Base-by-base conservation (phyloP, 202 grass and related monocot genomes). In the Zizania palustris region DNA sequence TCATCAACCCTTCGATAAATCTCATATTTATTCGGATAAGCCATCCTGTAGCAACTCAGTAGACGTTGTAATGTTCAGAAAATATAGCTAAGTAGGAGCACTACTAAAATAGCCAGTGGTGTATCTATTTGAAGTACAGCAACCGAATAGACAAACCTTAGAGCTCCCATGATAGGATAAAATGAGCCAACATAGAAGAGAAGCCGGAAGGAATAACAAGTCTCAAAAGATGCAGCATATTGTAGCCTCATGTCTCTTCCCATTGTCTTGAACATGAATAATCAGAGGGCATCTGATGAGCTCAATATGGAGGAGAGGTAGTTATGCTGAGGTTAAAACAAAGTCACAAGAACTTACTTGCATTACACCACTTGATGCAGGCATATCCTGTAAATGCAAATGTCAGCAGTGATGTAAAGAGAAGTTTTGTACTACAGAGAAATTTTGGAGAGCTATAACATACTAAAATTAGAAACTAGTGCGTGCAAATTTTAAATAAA, bases 221-320 rank as follows among this genome's bases (percentile, higher is more conserved):
- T 93, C 75, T 93, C 94, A 70, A 97, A 97, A 39, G 94, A 97
- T 35, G 94, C 91, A 86, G 91, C 94, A 90, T 93, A 97, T 82
- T 97, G 78, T 59, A 97, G 75, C 82, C 94, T 88, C 86, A 91
- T 58, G 28, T 93, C 94, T 76, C 94, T 91, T 62, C 94, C 94
- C 82, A 97, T 97, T 72, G 94, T 93, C 94, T 93, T 91, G 46
- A 79, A 71, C 46, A 69, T 77, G 67, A 71, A 9, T 73, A 74
- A 19, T 69, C 53, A 68, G 67, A 60, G 75, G 84, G 61, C 28
- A 28, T 28, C 28, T 28, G 28, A 28, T 28, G 28, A 28, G 28
- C 12, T 51, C 63, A 72, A 60, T 45, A 72, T 71, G 35, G 35
- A 5, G 12, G 21, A 54, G 6, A 20, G 11, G 37, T 10, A 28